phyloP scores from a whole-genome alignment of 768 basidiomycete genomes.

The Crucibulum laeve region DNA sequence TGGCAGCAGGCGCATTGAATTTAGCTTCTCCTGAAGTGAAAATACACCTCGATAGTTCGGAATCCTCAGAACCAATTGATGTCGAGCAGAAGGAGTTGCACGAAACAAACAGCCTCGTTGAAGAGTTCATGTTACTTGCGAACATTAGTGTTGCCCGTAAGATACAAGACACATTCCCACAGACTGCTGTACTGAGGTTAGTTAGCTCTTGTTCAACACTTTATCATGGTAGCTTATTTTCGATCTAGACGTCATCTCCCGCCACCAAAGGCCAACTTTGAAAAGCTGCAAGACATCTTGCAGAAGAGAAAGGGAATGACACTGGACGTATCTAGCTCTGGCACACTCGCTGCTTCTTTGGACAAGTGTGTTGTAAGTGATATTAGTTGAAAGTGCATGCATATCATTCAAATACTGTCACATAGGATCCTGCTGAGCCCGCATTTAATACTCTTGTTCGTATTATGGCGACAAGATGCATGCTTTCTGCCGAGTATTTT shows the following conservation, averaged over 20 bases:
- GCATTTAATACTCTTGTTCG: conserved; percentile 97
- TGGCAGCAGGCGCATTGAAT: conserved; percentile 96
- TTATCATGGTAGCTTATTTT: not conserved
- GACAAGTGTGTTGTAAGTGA: conserved; percentile 78
- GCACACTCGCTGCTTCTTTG: conserved; percentile 81
- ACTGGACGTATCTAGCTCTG: conserved; percentile 88
- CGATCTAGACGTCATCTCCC: conserved; percentile 75
- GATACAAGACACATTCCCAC: conserved; percentile 93
- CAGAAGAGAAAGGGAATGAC: conserved; percentile 77
- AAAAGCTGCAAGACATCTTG: conserved; percentile 91
- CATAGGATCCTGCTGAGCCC: conserved; percentile 74
- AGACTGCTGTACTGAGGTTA: conserved; percentile 88
- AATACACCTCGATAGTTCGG: conserved; percentile 89
- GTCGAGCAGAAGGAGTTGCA: conserved; percentile 91
- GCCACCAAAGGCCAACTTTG: conserved; percentile 91
- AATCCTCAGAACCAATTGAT: conserved; percentile 93
- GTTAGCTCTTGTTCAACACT: conserved; percentile 2
- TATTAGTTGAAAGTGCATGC: not conserved
- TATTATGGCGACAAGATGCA: conserved; percentile 98
- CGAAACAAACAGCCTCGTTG: conserved; percentile 95
- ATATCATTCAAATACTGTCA: not conserved
- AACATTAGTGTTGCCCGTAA: conserved; percentile 91
- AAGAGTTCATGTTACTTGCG: conserved; percentile 98
- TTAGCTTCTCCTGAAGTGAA: conserved; percentile 98
- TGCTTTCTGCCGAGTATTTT: conserved; percentile 98